phyloP scores from a whole-genome alignment of 2,329 filamentous ascomycete genomes.

The Xylaria arbuscula region DNA sequence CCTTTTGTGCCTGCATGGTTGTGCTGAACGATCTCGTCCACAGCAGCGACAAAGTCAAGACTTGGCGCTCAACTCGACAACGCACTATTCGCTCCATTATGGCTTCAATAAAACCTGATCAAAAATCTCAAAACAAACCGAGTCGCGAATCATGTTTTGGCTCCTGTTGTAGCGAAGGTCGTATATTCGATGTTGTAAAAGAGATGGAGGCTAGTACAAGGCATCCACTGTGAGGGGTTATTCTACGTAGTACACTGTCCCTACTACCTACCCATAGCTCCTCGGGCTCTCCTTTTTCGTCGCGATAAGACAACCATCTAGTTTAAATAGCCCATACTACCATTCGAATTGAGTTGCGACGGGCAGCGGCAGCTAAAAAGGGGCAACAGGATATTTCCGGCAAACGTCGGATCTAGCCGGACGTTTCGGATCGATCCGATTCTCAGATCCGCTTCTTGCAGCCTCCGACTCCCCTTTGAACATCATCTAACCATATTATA shows the following conservation, averaged over 20 bases:
- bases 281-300: not conserved
- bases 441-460: not conserved
- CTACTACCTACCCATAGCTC: too few relatives aligned
- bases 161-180: too few relatives aligned
- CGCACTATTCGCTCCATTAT: not conserved
- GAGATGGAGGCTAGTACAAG: too few relatives aligned
- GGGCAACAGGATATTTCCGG: not conserved
- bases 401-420: not conserved
- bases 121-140: not conserved
- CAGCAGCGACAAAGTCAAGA: not conserved
- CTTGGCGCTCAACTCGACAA: conserved; percentile 4
- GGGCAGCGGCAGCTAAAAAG: not conserved
- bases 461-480: not conserved
- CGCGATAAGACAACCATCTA: not conserved
- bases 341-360: not conserved
- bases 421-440: conserved; percentile 5
- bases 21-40: conserved; percentile 3
- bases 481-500: too few relatives aligned
- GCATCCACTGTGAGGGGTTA: too few relatives aligned
- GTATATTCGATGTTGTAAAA: too few relatives aligned
- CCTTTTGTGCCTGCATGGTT: not conserved
- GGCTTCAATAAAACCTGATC: not conserved
- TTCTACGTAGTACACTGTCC: too few relatives aligned
- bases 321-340: not conserved
- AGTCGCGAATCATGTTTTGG: not conserved